phyloP scores from a whole-genome alignment of 345 rosid genomes.

The Rhodomyrtus tomentosa region DNA sequence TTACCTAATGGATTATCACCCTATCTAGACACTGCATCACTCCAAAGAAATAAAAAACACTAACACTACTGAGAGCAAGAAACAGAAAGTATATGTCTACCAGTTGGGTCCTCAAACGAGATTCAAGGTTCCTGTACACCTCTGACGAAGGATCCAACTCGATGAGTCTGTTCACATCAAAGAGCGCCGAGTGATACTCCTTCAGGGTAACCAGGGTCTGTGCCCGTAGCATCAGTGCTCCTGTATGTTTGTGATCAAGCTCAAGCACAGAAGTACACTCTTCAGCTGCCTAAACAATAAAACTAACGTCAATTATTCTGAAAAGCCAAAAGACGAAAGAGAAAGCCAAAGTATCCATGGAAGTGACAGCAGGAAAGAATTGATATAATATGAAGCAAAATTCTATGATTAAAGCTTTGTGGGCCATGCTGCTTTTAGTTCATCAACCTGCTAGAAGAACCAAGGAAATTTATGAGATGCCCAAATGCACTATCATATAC shows the following conservation, averaged over 20 bases:
- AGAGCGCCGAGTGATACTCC: slow-evolving; percentile 77
- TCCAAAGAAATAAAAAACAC: not conserved
- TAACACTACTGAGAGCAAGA: not conserved
- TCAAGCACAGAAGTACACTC: slow-evolving; percentile 92
- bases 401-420: not conserved
- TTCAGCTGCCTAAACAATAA: slow-evolving; percentile 57
- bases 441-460: not conserved
- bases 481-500: not conserved
- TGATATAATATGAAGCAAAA: not conserved
- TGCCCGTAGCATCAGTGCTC: slow-evolving; percentile 88
- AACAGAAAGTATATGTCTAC: slow-evolving; percentile 19
- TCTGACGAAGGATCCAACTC: slow-evolving; percentile 80
- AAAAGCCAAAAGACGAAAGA: not conserved
- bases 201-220: slow-evolving; percentile 83
- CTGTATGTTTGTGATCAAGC: slow-evolving; percentile 80
- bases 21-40: not conserved
- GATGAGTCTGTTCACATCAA: slow-evolving; percentile 78
- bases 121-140: slow-evolving; percentile 67
- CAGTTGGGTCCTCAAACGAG: slow-evolving; percentile 86
- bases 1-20: not conserved
- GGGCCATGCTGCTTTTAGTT: not conserved
- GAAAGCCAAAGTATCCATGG: not conserved
- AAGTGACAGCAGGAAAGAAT: not conserved
- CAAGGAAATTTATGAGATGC: not conserved
- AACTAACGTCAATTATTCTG: not conserved